Evolutionary conservation across 192 early-diverging fungal species (phyloP).

Genomic region (Rhizophagus clarus): DNA sequence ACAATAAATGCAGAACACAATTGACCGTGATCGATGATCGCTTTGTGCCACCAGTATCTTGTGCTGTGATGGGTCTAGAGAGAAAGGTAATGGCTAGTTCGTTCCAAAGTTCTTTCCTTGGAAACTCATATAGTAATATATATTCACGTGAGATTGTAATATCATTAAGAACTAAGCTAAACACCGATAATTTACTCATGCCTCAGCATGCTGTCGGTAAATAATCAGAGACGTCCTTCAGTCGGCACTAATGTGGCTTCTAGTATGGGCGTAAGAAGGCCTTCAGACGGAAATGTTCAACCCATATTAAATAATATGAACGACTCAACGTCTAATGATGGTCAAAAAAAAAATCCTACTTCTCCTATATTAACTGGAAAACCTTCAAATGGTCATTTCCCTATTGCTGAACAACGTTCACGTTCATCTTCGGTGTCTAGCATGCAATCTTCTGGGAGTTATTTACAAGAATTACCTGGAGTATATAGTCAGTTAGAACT

Average conservation of each 20-base stretch:
- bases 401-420: constrained; percentile 12
- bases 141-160: no score
- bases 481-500: neutral
- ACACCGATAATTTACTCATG: neutral
- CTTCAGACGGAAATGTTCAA: constrained; percentile 19
- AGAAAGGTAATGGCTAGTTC: no score
- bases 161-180: no score
- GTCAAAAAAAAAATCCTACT: neutral
- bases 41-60: no score
- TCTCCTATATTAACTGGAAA: neutral
- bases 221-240: constrained; percentile 13
- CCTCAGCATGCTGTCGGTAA: constrained; percentile 13
- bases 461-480: neutral
- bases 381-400: constrained; percentile 20
- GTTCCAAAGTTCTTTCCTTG: no score
- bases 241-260: constrained; percentile 1
- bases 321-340: neutral
- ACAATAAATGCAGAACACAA: no score
- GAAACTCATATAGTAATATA: no score
- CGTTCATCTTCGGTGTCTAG: constrained; percentile 29
- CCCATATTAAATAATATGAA: neutral
- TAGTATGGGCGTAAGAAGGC: constrained; percentile 9
- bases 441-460: neutral
- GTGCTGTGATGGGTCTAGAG: no score
- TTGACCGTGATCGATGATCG: no score